Base-by-base conservation (phyloP, 1,139 yeast genomes). In the Suhomyces taliae region DNA sequence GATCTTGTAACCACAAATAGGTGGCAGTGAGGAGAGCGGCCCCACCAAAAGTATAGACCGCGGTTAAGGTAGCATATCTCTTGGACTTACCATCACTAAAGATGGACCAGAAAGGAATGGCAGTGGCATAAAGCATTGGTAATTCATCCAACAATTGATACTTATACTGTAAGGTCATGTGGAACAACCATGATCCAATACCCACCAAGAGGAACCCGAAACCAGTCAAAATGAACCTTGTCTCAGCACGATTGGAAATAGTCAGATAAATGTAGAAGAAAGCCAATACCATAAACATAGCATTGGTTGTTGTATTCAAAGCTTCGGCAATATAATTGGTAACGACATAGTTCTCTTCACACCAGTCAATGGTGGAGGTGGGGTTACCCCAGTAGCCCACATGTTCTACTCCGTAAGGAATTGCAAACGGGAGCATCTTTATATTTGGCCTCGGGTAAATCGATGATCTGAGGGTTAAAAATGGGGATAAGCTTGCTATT, bases 111-210 rank as follows among this genome's bases (percentile, higher is more conserved):
- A 89, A 85, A 0, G 98, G 98, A 29, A 93, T 85, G 57, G 97
- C 90, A 2, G 98, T 93, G 34, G 97, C 97, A 67, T 93, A 93
- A 52, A 93, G 89, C 99, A 93, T 93, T 37, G 99, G 99, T 60
- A 93, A 76, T 67, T 93, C 99, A 69, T 93, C 99, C 65, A 93
- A 75, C 51, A 93, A 68, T 69, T 93, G 99, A 70, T 80, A 93
- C 64, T 87, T 90, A 66, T 90, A 91, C 53, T 81, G 76, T 57
- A 93, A 74, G 7, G 98, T 91, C 97, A 93, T 93, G 66, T 93
- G 99, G 72, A 93, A 93, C 57, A 90, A 71, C 95, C 97, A 93
- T 34, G 90, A 82, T 1, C 99, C 99, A 36, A 90, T 65, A 1
- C 99, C 99, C 8, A 93, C 99, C 8, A 87, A 72, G 45, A 86